phyloP scores from a whole-genome alignment of 2,329 filamentous ascomycete genomes.

The Colletotrichum australisinense region DNA sequence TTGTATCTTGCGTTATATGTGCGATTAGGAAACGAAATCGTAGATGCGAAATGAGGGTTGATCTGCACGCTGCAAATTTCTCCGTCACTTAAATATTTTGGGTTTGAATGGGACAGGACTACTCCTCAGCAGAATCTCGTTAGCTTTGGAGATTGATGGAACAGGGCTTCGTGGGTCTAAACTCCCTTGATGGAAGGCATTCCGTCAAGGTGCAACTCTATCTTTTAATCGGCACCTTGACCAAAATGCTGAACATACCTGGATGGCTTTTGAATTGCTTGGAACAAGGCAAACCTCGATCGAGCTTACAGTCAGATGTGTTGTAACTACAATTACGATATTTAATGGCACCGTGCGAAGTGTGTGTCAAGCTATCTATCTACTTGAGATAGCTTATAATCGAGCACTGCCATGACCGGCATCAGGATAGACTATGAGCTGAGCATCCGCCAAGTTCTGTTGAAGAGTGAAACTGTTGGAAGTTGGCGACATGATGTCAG shows the following conservation, averaged over 20 bases:
- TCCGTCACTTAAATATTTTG: background rate
- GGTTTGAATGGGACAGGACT: background rate
- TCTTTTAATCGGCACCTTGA: background rate
- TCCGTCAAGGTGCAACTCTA: background rate
- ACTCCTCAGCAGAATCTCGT: background rate
- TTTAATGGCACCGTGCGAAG: background rate
- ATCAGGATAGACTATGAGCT: background rate
- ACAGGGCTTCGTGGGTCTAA: background rate
- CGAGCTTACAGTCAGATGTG: no score
- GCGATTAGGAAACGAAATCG: background rate
- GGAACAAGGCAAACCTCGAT: background rate
- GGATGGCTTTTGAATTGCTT: background rate
- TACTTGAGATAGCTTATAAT: background rate
- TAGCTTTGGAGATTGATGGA: background rate
- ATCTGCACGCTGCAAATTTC: background rate
- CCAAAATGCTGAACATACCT: background rate
- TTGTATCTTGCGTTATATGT: background rate
- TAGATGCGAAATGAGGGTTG: background rate
- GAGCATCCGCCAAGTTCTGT: background rate
- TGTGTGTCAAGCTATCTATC: background rate
- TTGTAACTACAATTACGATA: background rate
- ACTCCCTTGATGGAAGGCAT: no score
- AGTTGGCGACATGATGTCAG: background rate
- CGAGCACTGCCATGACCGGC: no score
- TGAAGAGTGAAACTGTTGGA: background rate